Base-by-base conservation (phyloP, 2,329 filamentous ascomycete species). In the Fusarium sp. region DNA sequence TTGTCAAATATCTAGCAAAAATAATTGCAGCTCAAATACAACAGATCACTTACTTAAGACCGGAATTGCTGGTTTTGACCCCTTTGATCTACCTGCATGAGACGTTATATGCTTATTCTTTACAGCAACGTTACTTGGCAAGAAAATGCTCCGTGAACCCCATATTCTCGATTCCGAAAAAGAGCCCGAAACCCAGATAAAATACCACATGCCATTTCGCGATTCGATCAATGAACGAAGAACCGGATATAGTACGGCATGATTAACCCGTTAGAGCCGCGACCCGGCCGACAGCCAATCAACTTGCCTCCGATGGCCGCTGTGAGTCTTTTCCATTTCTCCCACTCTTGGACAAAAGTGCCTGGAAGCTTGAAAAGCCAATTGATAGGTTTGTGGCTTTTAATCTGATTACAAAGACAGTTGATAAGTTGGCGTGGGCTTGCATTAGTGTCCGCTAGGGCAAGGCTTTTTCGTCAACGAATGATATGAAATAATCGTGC, bases 211-310 rank as follows among this genome's bases (percentile, higher is more conserved):
- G 53, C 39, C 39, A 27, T 17, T 27, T 35, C 22, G 31, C 35
- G 41, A 55, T 63, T 27, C 27, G 29, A 54, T 59, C 29, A 25
- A 31, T 36, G n/a, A 60, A 45, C n/a, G 29, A 50, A 22, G 18
- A 20, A 35, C 36, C 44, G 49, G 65, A 39, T 44, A 68, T 63
- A 69, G 44, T 20, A 41, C 54, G 63, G 58, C 45, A 61, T 36
- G 39, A 27, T 31, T 15, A 25, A 41, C 22, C 39, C n/a, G 35
- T 39, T 10, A 52, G 46, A 54, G 54, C 70, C 70, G 70, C 70
- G 67, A 71, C 62, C 71, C 70, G 71, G 46, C 70, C 67, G 71
- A 74, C n/a, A 73, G 18, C 68, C 71, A 68, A 70, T 62, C 25
- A 62, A 22, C 13, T 12, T 17, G 20, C 14, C 18, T 49, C 64